A percentile compares a stretch with the other conserved stretches of the same genome.
Evolutionary conservation across 768 basidiomycete genomes (phyloP).

Genomic region (Leccinum rimulosum): DNA sequence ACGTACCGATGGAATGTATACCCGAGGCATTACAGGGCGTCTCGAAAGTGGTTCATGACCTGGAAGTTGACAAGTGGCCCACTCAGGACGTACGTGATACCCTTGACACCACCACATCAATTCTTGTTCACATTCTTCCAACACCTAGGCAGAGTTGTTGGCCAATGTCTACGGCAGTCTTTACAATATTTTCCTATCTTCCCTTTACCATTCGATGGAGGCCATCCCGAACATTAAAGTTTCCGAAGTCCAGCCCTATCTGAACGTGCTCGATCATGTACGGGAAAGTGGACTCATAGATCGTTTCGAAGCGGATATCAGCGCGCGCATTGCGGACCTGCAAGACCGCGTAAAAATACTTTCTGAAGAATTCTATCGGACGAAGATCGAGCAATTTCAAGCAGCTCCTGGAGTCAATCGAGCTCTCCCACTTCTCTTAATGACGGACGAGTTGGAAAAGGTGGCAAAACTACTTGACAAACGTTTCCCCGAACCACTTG

Average conservation of each 20-base stretch:
- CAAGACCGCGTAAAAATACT: slow-evolving; percentile 62
- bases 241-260: slow-evolving; percentile 61
- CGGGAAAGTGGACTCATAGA: slow-evolving; percentile 68
- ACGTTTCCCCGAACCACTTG: slow-evolving; percentile 78
- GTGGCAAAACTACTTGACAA: slow-evolving; percentile 79
- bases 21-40: slow-evolving; percentile 83
- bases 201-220: slow-evolving; percentile 83
- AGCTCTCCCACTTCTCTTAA: slow-evolving; percentile 73
- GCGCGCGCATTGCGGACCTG: slow-evolving; percentile 63
- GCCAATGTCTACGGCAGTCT: slow-evolving; percentile 65
- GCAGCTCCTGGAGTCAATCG: slow-evolving; percentile 74
- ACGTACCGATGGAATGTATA: slow-evolving; percentile 93
- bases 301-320: slow-evolving; percentile 71
- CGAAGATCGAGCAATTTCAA: slow-evolving; percentile 62
- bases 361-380: slow-evolving; percentile 57
- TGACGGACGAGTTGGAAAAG: slow-evolving; percentile 91
- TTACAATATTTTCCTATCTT: slow-evolving; percentile 85
- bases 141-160: slow-evolving; percentile 61
- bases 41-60: slow-evolving; percentile 66
- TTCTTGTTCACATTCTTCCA: slow-evolving; percentile 6
- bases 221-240: slow-evolving; percentile 69
- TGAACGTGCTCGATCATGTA: slow-evolving; percentile 69
- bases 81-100: slow-evolving; percentile 67
- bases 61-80: slow-evolving; percentile 74
- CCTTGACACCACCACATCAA: background rate